Evolutionary conservation across 2,329 filamentous ascomycete species (phyloP).

Genomic region (Colletotrichum aenigma): DNA sequence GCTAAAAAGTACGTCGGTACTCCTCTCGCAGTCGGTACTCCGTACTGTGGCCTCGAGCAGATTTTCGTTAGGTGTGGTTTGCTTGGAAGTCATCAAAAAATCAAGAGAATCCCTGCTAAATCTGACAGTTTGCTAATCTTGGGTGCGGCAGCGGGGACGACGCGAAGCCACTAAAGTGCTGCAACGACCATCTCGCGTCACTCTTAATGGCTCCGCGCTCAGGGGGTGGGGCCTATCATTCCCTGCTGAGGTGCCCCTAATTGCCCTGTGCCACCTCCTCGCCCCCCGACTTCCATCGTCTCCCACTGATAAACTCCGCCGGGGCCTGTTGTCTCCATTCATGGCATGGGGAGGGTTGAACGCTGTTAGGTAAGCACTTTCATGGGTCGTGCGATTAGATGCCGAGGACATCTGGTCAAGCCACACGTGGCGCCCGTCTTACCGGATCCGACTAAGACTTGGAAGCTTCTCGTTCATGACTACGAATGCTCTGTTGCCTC

Average conservation of each 20-base stretch:
- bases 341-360: not conserved
- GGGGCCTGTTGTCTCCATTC: not conserved
- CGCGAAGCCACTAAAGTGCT: constrained; percentile 9
- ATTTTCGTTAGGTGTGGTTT: constrained; percentile 14
- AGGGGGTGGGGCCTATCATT: constrained; percentile 1
- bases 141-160: constrained; percentile 11
- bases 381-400: not conserved
- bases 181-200: constrained; percentile 2
- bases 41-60: constrained; percentile 1
- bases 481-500: constrained; percentile 16
- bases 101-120: constrained; percentile 9
- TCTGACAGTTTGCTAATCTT: constrained; percentile 19
- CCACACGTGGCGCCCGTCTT: constrained; percentile 4
- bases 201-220: constrained; percentile 12
- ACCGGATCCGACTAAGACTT: not conserved
- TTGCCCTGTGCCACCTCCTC: not conserved
- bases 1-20: constrained; percentile 1
- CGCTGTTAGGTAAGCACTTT: not conserved
- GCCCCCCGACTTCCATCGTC: not conserved
- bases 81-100: constrained; percentile 10
- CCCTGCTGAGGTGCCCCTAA: constrained; percentile 2
- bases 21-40: not conserved
- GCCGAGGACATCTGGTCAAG: not conserved
- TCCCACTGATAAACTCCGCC: not conserved
- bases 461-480: constrained; percentile 15